Evolutionary conservation across 2,329 filamentous ascomycete genomes (phyloP), one percentile per base, ranked within the genome.

Genomic region (Claviceps sp.): DNA sequence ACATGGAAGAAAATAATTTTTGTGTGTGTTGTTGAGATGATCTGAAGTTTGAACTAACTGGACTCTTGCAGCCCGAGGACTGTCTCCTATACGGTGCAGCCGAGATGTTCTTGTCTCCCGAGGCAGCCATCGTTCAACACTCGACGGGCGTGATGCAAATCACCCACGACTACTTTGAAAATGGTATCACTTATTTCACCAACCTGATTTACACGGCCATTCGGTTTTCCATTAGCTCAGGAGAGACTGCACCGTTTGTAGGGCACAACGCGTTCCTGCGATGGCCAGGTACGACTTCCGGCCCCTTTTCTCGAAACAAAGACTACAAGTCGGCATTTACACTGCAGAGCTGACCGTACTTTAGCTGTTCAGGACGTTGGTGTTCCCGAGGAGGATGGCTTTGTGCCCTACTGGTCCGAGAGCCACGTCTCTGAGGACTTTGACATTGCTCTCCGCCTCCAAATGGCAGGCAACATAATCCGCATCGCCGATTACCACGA

Each of bases 61-160:
- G 26, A 38, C 22, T 8, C 2, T 16, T 5, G 5, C 37, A 58
- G 55, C 84, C 84, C 0, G 66, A 71, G 0, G 82, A 87, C 58
- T 87, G 81, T 56, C 71, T 87, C 13, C 69, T 87, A 8, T 81
- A 85, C 56, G 82, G 79, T n/a, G 82, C 80, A 18, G 78, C 76
- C 16, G 84, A 87, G 63, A 86, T 88, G 82, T 79, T 83, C 57
- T 72, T 78, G 56, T 82, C 76, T 14, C 84, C 82, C 0, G 78
- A 87, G 58, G 81, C 86, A 1, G 84, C 77, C 18, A 85, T 88
- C 59, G 73, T 87, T 53, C 84, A 88, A 62, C 85, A 84, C 66
- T 77, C 77, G 0, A 86, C 84, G 5, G 83, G 84, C 26, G 84
- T 89, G 54, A 89, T 89, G 84, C 82, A 89, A 58, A 82, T 89